A percentile compares a stretch with the other conserved stretches of the same genome.
These are phyloP conservation scores for Trypanosomatidae sp. DNA, from an alignment of 208 protist genomes.

Conservation along the genomic window DNA sequence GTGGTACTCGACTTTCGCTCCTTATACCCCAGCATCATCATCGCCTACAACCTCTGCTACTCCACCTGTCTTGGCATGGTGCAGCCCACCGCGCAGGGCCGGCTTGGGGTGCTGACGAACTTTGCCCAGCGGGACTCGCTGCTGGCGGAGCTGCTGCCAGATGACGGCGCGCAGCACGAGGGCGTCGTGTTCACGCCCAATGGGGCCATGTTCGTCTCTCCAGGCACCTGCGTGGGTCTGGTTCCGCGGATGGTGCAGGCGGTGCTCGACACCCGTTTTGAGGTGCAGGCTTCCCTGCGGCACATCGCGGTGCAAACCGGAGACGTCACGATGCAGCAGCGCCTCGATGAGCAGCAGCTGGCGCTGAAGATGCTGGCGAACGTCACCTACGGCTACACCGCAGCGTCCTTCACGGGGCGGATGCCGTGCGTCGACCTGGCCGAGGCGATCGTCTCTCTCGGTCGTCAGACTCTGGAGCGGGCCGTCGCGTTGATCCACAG, in stretches of 20 bases:
- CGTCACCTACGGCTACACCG: conserved; percentile 99
- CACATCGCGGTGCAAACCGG: conserved; percentile 54
- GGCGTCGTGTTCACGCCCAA: conserved; percentile 71
- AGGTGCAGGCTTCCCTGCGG: conserved; percentile 69
- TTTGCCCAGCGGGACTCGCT: conserved; percentile 45
- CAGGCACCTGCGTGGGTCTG: conserved; percentile 54
- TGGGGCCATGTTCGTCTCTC: conserved; percentile 71
- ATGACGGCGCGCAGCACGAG: conserved; percentile 33
- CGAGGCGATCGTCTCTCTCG: conserved; percentile 97
- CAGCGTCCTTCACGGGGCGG: conserved; percentile 97
- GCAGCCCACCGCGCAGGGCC: conserved; percentile 34
- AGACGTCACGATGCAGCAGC: conserved; percentile 49
- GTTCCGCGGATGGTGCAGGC: conserved; percentile 76
- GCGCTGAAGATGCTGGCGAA: conserved; percentile 99
- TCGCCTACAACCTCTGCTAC: conserved; percentile 99
- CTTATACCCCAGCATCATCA: conserved; percentile 99
- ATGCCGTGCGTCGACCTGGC: conserved; percentile 98
- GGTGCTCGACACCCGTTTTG: conserved; percentile 78
- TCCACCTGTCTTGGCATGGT: conserved; percentile 84
- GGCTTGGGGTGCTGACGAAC: conserved; percentile 63
- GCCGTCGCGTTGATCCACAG: conserved; percentile 97
- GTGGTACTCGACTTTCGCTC: conserved; percentile 99
- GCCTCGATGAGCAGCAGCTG: conserved; percentile 97
- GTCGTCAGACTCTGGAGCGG: conserved; percentile 98
- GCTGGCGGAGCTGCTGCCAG: conserved; percentile 76